phyloP scores from a whole-genome alignment of 192 early-diverging fungal genomes.

The Coemansia sp. region DNA sequence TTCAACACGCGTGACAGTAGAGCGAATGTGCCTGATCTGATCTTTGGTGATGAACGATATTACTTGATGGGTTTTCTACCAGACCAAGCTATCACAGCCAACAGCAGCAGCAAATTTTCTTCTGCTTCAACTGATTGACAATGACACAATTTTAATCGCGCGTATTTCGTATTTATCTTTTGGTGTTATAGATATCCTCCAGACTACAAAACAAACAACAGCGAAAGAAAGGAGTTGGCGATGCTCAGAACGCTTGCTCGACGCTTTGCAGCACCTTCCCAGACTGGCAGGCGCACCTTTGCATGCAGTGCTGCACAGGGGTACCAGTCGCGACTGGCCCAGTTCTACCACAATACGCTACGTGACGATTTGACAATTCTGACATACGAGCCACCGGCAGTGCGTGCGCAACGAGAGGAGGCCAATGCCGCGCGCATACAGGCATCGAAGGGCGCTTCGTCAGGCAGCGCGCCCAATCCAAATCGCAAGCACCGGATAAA shows the following conservation, averaged over 20 bases:
- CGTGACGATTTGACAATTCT: constrained; percentile 75
- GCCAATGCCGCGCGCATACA: constrained; percentile 30
- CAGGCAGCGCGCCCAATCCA: constrained; percentile 52
- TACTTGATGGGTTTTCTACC: background rate
- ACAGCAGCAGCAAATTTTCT: background rate
- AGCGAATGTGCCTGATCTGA: background rate
- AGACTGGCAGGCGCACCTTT: constrained; percentile 21
- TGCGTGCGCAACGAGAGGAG: constrained; percentile 38
- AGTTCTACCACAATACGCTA: constrained; percentile 71
- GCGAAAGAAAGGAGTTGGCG: background rate
- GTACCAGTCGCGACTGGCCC: constrained; percentile 63
- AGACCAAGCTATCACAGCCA: background rate
- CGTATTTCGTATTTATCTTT: background rate
- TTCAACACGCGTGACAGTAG: background rate
- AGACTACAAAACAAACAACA: background rate
- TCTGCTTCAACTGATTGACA: background rate
- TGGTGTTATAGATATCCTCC: background rate
- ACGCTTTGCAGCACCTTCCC: constrained; percentile 11
- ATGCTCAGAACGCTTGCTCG: constrained; percentile 32
- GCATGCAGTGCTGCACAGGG: constrained; percentile 15
- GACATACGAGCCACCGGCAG: constrained; percentile 65
- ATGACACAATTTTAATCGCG: background rate
- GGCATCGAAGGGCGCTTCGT: constrained; percentile 20
- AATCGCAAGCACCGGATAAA: constrained; percentile 47
- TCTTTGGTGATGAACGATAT: background rate